Percentiles rank a stretch among this genome's conserved stretches.
These are phyloP conservation scores for Pestalotiopsis sp. DNA, from an alignment of 2,329 filamentous ascomycete genomes.

Conservation along the genomic window DNA sequence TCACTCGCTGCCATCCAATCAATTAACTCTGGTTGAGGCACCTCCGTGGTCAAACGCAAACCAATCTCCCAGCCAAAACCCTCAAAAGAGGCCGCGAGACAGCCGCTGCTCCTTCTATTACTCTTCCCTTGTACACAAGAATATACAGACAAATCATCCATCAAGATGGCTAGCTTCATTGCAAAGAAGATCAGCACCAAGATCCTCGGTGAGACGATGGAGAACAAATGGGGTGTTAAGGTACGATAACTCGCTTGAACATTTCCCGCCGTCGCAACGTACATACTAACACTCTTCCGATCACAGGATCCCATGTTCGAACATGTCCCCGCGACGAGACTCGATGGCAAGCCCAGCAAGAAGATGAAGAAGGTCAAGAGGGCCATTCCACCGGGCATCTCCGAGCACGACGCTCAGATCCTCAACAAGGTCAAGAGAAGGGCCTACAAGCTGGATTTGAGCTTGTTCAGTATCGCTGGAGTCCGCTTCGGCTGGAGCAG, in stretches of 20 bases:
- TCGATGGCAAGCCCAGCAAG: conserved; percentile 65
- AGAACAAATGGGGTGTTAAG: conserved; percentile 52
- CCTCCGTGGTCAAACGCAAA: not conserved
- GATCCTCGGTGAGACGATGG: conserved; percentile 57
- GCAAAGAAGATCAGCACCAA: conserved; percentile 60
- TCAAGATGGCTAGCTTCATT: conserved; percentile 54
- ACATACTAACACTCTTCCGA: not conserved
- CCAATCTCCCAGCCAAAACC: not conserved
- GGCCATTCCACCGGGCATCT: conserved; percentile 80
- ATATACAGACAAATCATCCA: not conserved
- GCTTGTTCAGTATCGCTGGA: conserved; percentile 79
- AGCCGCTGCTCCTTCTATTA: not conserved
- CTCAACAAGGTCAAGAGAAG: conserved; percentile 84
- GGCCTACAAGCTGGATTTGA: conserved; percentile 85
- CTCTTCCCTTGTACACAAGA: not conserved
- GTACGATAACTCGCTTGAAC: conserved; percentile 12
- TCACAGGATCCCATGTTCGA: conserved; percentile 88
- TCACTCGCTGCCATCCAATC: not conserved
- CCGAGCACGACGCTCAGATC: conserved; percentile 77
- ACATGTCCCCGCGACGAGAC: conserved; percentile 72
- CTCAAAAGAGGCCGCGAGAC: not conserved
- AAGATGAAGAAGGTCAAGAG: conserved; percentile 86
- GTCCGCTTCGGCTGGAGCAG: conserved; percentile 88
- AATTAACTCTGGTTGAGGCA: not conserved
- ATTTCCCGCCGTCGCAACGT: conserved; percentile 21